Evolutionary conservation across 495 filamentous ascomycete species (phyloP).

Genomic region (Hypoxylon fragiforme): DNA sequence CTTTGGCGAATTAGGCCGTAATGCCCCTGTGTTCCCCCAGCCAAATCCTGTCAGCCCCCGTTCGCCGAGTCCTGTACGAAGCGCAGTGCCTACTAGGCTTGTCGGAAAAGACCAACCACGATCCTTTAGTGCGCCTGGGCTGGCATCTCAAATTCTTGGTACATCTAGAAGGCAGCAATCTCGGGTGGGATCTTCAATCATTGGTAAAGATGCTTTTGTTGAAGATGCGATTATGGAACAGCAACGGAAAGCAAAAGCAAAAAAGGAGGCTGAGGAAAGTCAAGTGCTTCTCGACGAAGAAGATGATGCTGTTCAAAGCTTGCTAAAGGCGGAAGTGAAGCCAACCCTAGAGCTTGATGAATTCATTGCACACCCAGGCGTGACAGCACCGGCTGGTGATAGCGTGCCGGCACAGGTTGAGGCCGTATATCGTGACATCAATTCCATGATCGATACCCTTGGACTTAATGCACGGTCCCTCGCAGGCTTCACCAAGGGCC

Average conservation of each 20-base stretch:
- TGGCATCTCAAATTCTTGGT: conserved; percentile 51
- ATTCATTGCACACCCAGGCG: conserved; percentile 73
- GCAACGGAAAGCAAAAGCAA: conserved; percentile 49
- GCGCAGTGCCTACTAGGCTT: conserved; percentile 48
- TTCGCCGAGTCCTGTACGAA: conserved; percentile 78
- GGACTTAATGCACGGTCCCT: conserved; percentile 84
- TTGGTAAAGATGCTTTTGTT: conserved; percentile 29
- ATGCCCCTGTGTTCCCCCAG: conserved; percentile 59
- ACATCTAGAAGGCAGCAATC: conserved; percentile 34
- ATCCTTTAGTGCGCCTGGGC: conserved; percentile 61
- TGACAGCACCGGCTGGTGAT: conserved; percentile 58
- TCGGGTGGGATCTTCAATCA: conserved; percentile 24
- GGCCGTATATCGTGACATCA: conserved; percentile 86
- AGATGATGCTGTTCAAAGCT: conserved; percentile 56
- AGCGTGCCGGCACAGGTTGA: conserved; percentile 80
- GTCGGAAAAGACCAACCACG: conserved; percentile 56
- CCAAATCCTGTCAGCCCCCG: conserved; percentile 66
- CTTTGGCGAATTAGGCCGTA: conserved; percentile 67
- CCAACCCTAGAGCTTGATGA: conserved; percentile 57
- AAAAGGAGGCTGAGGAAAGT: conserved; percentile 51
- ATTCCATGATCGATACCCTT: conserved; percentile 92
- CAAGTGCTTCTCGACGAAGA: conserved; percentile 58
- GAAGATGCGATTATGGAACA: conserved; percentile 44
- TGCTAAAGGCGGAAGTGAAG: conserved; percentile 50
- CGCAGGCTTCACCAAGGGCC: conserved; percentile 68